Evolutionary conservation across 768 basidiomycete species (phyloP).

Genomic region (Xerocomellus intermedius): DNA sequence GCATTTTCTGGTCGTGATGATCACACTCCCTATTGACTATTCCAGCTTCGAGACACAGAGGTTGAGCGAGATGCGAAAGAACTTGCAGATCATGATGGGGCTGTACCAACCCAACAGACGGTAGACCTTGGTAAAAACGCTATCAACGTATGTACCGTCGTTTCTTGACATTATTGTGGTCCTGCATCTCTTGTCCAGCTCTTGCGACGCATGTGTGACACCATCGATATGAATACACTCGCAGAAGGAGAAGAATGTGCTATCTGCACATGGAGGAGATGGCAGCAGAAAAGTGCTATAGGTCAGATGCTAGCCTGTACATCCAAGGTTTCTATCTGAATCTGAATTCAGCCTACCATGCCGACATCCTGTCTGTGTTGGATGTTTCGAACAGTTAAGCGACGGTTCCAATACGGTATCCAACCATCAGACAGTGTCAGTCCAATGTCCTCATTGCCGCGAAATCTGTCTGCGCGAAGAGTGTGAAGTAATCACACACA

Average conservation of each 20-base stretch:
- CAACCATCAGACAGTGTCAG: neutral
- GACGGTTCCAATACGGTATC: neutral
- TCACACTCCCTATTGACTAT: neutral
- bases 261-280: slow-evolving; percentile 21
- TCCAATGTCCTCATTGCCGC: slow-evolving; percentile 23
- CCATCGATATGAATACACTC: slow-evolving; percentile 21
- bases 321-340: neutral
- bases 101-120: neutral
- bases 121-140: slow-evolving; percentile 11
- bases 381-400: slow-evolving; percentile 12
- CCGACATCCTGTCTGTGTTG: slow-evolving; percentile 15
- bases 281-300: slow-evolving; percentile 16
- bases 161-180: neutral
- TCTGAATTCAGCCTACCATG: slow-evolving; percentile 10
- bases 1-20: neutral
- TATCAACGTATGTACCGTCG: slow-evolving; percentile 2
- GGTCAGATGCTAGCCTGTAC: slow-evolving; percentile 8
- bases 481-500: slow-evolving; percentile 17
- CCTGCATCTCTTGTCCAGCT: slow-evolving; percentile 6
- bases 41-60: slow-evolving; percentile 18
- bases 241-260: slow-evolving; percentile 21
- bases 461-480: slow-evolving; percentile 7
- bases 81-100: neutral
- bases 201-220: slow-evolving; percentile 15
- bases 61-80: slow-evolving; percentile 14